Evolutionary conservation across 805 yeast species (phyloP), one percentile per base, ranked within the genome.

Genomic region (Teunomyces funiuensis): DNA sequence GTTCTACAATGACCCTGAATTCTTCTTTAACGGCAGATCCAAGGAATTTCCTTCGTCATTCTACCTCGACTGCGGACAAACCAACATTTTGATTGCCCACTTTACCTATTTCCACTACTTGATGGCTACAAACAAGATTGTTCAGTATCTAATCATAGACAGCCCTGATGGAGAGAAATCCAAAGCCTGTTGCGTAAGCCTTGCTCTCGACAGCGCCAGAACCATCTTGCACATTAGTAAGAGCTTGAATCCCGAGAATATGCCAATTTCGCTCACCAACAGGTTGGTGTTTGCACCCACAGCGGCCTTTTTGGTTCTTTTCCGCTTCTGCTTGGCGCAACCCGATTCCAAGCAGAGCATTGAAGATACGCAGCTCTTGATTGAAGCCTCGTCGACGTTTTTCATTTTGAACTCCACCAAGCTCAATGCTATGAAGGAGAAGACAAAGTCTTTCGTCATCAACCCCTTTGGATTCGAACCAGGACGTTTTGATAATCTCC

Each of bases 231-330:
- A 54, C 25, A 36, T 54, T 9, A 44, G 54, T 2, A 44, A 45
- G 3, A 40, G 45, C 7, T 18, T 51, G 10, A 50, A 42, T 27
- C 37, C 28, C 3, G 8, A 14, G 9, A 31, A 8, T 42, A 49
- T 13, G 45, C 45, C 6, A 33, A 52, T 2, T 20, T 51, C 66
- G 1, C 55, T 55, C 40, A 44, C 52, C 34, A 58, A 59, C 31
- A 66, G 71, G 71, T 45, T 59, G 23, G 41, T 58, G 38, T 56
- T 53, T 29, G 63, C 52, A 40, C 66, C 70, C 1, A 47, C 61
- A 13, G 53, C 60, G 13, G 72, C 72, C 3, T 46, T 49, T 30
- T 46, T 55, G 41, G 44, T 45, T 19, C 17, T 57, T 6, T 29
- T 48, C 16, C 44, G 41, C 10, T 36, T 33, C 15, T 38, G 41